Base-by-base conservation (phyloP, 495 filamentous ascomycete genomes). In the Penicillium robsamsonii region DNA sequence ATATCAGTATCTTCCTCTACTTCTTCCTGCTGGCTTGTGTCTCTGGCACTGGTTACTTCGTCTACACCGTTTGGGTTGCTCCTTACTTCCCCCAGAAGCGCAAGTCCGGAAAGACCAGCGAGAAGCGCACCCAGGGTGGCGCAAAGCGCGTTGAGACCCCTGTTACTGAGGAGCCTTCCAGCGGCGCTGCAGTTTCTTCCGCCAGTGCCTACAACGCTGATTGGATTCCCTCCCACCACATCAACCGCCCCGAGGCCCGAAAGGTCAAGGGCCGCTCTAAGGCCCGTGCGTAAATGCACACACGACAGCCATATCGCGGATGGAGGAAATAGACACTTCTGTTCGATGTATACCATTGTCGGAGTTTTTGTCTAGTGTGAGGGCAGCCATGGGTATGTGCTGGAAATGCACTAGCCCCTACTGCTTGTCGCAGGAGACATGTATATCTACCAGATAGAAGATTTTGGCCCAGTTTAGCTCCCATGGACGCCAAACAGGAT, bases 51-150 rank as follows among this genome's bases (percentile, higher is more conserved):
- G 78, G 85, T 71, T 96, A 94, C 84, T 97, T 96, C 72, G 92
- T 96, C 76, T 98, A 98, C 81, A 94, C 85, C 72, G 96, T 93
- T 68, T 97, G 92, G 90, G 84, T 98, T 74, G 88, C 91, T 47
- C 85, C 91, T n/a, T 86, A 97, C 66, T 96, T 96, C 84, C 94
- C 94, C 27, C 91, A 96, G 79, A 86, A 91, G 73, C 85, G 84
- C 69, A 85, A 87, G 60, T 66, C 75, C 55, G 83, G 82, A 59
- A 87, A 88, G 75, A 77, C 79, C 57, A 75, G 79, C 43, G 80
- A 87, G 66, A 83, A 84, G 73, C 80, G 77, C 60, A 75, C 83
- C 20, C 67, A 77, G 46, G 78, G 76, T 55, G 78, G 78, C 37
- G 59, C 71, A 56, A 92, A 91, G 81, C 88, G 88, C 74, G 73